Conservation (phyloP, 2,329 filamentous ascomycete species). For the Amauroascus niger region DNA sequence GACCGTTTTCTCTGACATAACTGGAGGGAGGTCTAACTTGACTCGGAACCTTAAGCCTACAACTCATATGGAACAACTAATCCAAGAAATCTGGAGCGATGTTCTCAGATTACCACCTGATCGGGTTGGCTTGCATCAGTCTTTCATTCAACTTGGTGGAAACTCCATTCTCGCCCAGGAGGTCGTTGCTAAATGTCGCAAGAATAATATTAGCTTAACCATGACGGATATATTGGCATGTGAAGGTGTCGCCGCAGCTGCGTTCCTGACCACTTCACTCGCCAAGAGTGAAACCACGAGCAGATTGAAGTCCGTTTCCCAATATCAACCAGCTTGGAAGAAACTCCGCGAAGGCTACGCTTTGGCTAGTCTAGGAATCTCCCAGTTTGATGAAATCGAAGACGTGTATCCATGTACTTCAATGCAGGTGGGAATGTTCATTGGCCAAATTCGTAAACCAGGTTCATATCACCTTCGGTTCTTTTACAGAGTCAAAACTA, state of each 20-base stretch:
- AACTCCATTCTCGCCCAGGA: conserved; percentile 21
- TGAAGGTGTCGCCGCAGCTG: conserved; percentile 7
- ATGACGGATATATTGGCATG: conserved; percentile 24
- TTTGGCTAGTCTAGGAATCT: conserved; percentile 1
- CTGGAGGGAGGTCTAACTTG: background rate
- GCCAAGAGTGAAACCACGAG: background rate
- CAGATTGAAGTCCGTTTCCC: background rate
- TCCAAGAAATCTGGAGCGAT: conserved; percentile 3
- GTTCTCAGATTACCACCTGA: conserved; percentile 37
- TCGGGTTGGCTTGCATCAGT: conserved; percentile 13
- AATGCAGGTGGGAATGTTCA: conserved; percentile 20
- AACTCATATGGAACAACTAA: conserved; percentile 4
- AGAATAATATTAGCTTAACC: conserved; percentile 18
- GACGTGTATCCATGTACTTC: conserved; percentile 28
- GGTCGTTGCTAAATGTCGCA: conserved; percentile 21
- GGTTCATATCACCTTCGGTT: conserved; percentile 8
- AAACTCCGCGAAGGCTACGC: conserved; percentile 3
- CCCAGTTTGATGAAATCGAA: conserved; percentile 19
- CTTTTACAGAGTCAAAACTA: conserved; percentile 8
- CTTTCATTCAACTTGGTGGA: conserved; percentile 15
- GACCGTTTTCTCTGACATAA: conserved; percentile 10
- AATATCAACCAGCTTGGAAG: background rate
- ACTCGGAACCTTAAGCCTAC: background rate
- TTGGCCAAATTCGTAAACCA: conserved; percentile 12
- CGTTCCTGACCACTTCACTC: conserved; percentile 4